Evolutionary conservation across 1,139 yeast genomes (phyloP), one percentile per base, ranked within the genome.

Genomic region (Chernovozyma aurita): DNA sequence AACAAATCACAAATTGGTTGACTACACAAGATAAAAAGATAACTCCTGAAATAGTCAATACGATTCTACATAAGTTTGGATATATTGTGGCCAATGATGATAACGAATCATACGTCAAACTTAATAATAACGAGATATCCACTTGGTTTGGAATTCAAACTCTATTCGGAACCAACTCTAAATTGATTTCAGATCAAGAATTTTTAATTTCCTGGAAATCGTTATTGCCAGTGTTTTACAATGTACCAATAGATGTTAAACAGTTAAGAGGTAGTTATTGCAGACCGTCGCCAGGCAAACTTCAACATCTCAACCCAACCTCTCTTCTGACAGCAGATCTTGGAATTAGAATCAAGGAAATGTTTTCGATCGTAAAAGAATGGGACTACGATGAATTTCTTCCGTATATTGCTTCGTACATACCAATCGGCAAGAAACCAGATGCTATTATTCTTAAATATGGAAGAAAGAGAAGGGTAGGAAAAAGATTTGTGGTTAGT

Each of bases 381-480:
- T 92, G 97, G 97, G 78, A 71, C 5, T 58, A 82, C 35, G 73
- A 73, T 1, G 96, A 88, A 33, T 72, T 92, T 20, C 63, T 65
- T 17, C 95, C 96, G 1, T 85, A 76, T 47, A 64, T 90, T 5
- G 61, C 60, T 21, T 79, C 76, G 18, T 63, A 78, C 38, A 75
- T 82, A 39, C 71, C 72, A 2, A 62, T 69, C 28, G 75, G 74
- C 1, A 59, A 79, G 41, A 85, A 84, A 53, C 59, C 76, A 9
- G 96, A 87, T 38, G 72, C 76, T 35, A 76, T 85, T 44, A 70
- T 87, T 14, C 68, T 87, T 68, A 88, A 88, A 57, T 83, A 68
- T 55, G 95, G 94, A 2, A 74, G 77, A 46, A 80, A 80, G 57
- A 79, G 73, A 52, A 71, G 72, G 33, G 57, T 71, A 9, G 85